Percentiles rank a stretch among this genome's conserved stretches.
phyloP scores from a whole-genome alignment of 2,329 filamentous ascomycete genomes.

The Nigrospora osmanthi region DNA sequence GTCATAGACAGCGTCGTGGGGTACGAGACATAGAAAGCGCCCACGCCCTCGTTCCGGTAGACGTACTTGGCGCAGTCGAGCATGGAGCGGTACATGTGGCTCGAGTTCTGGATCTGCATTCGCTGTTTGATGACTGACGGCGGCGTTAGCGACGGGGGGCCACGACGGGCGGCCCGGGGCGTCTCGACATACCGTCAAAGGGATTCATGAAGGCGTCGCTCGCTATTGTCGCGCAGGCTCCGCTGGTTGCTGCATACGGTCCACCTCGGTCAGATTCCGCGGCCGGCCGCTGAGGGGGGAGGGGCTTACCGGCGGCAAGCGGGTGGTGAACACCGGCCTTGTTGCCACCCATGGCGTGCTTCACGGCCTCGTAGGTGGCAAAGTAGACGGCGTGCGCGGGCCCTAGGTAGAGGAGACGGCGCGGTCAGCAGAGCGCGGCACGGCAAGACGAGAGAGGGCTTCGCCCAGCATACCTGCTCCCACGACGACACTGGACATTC shows the following conservation, averaged over 20 bases:
- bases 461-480: conserved; percentile 66
- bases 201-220: conserved; percentile 99
- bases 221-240: conserved; percentile 90
- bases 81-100: conserved; percentile 76
- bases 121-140: conserved; percentile 90
- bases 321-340: conserved; percentile 82
- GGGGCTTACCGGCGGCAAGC: conserved; percentile 72
- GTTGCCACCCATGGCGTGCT: conserved; percentile 93
- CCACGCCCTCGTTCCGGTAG: conserved; percentile 78
- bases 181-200: conserved; percentile 70
- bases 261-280: conserved; percentile 3
- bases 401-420: conserved; percentile 40
- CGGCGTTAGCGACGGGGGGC: not conserved
- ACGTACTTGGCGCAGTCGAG: conserved; percentile 80
- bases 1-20: conserved; percentile 98
- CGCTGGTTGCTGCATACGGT: conserved; percentile 64
- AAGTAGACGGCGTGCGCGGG: conserved; percentile 98
- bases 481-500: conserved; percentile 91
- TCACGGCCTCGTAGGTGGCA: conserved; percentile 94
- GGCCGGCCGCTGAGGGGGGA: not conserved
- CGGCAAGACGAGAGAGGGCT: not conserved
- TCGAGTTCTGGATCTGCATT: conserved; percentile 97
- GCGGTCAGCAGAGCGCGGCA: no score
- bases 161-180: not conserved
- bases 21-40: conserved; percentile 96